These are phyloP conservation scores for Botryococcus braunii DNA, from an alignment of 163 green algal species.

Conservation along the genomic window DNA sequence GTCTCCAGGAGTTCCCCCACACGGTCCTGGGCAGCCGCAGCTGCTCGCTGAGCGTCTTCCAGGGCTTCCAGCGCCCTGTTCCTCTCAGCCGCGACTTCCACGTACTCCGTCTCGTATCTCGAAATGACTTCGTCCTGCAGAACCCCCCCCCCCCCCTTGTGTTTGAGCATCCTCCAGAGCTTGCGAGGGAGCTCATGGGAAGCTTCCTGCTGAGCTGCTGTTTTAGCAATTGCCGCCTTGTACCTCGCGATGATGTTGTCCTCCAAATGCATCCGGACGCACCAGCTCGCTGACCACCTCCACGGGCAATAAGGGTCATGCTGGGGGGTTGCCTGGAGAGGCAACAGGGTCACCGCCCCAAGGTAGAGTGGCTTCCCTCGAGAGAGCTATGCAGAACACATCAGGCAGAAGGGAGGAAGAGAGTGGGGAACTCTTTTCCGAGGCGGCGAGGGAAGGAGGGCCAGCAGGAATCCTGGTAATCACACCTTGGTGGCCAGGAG, in stretches of 20 bases:
- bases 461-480: neutral
- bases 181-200: neutral
- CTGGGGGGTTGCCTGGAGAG: too few species aligned
- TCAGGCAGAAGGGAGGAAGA: neutral
- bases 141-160: neutral
- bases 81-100: slow-evolving; percentile 16
- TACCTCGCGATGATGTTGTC: neutral
- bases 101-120: slow-evolving; percentile 20
- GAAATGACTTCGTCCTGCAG: slow-evolving; percentile 35
- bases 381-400: neutral
- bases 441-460: neutral
- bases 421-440: neutral
- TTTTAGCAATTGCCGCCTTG: neutral
- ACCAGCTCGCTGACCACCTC: too few species aligned
- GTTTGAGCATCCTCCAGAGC: neutral
- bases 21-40: slow-evolving; percentile 10
- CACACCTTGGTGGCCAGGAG: slow-evolving; percentile 33
- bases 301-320: too few species aligned
- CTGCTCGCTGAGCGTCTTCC: slow-evolving; percentile 6
- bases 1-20: slow-evolving; percentile 16
- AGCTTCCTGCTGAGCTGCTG: too few species aligned
- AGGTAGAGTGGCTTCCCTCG: too few species aligned
- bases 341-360: too few species aligned
- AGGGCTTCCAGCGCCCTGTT: neutral
- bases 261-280: neutral